Evolutionary conservation across 805 yeast species (phyloP).

Genomic region (Teunomyces panamensis): DNA sequence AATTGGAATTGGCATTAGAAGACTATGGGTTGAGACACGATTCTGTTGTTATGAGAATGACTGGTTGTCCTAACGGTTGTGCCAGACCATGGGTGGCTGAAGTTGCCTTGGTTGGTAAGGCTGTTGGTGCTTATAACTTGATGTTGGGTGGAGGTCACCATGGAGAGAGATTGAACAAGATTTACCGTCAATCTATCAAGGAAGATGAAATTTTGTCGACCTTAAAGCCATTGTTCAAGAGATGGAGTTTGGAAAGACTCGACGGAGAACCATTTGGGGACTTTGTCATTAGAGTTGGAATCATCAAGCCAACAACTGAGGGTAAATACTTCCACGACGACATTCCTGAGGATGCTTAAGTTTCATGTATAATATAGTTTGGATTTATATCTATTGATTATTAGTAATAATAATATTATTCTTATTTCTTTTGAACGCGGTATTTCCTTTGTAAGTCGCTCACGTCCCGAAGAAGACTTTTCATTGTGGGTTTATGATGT

Average conservation of each 20-base stretch:
- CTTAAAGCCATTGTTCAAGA: slow-evolving; percentile 82
- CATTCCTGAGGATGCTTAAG: slow-evolving; percentile 70
- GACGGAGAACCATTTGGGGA: slow-evolving; percentile 97
- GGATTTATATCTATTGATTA: background rate
- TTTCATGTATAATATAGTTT: background rate
- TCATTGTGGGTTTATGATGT: slow-evolving; percentile 19
- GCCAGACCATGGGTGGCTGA: slow-evolving; percentile 99
- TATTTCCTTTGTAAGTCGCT: slow-evolving; percentile 3
- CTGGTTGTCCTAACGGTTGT: slow-evolving; percentile 98
- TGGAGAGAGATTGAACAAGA: slow-evolving; percentile 89
- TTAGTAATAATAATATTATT: background rate
- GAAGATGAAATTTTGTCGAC: slow-evolving; percentile 82
- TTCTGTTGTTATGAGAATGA: slow-evolving; percentile 95
- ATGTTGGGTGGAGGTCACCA: slow-evolving; percentile 95
- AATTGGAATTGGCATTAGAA: slow-evolving; percentile 83
- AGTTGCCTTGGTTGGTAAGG: slow-evolving; percentile 93
- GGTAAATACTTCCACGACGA: slow-evolving; percentile 96
- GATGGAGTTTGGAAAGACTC: slow-evolving; percentile 88
- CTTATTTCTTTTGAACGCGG: background rate
- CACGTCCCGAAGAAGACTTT: slow-evolving; percentile 11
- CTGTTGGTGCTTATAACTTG: slow-evolving; percentile 87
- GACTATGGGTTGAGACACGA: slow-evolving; percentile 93
- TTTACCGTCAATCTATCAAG: slow-evolving; percentile 81
- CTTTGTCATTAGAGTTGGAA: slow-evolving; percentile 81
- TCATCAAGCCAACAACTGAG: slow-evolving; percentile 82